These are phyloP conservation scores for Rhizoclosmatium globosum DNA, from an alignment of 192 early-diverging fungal species.

Conservation along the genomic window DNA sequence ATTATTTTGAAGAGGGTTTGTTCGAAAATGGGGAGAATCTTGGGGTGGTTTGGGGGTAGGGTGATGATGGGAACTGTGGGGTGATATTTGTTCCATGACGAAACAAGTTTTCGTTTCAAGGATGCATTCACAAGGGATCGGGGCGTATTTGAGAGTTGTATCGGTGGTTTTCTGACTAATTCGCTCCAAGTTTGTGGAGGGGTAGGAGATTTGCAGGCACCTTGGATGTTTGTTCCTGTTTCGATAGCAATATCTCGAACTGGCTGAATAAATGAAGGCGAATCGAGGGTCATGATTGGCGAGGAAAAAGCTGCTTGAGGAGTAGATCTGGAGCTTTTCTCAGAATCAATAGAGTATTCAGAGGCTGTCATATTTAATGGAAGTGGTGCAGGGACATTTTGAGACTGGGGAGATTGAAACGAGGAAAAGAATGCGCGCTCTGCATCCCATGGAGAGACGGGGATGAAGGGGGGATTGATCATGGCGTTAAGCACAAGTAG, in stretches of 20 bases:
- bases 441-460: not conserved
- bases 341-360: not conserved
- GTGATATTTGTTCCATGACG: not conserved
- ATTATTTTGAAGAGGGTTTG: slow-evolving; percentile 1
- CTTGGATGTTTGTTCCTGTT: too few relatives aligned
- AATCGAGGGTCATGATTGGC: not conserved
- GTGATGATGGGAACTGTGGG: not conserved
- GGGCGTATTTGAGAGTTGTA: not conserved
- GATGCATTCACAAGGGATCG: not conserved
- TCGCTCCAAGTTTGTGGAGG: not conserved
- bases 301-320: not conserved
- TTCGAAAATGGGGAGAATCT: not conserved
- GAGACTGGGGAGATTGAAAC: not conserved
- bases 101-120: not conserved
- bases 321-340: not conserved
- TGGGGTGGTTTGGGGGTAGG: not conserved
- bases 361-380: not conserved
- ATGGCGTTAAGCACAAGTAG: slow-evolving; percentile 29
- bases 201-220: too few relatives aligned
- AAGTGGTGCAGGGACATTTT: not conserved
- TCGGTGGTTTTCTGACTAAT: not conserved
- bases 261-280: not conserved
- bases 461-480: not conserved
- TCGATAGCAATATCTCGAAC: too few relatives aligned
- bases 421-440: not conserved